Evolutionary conservation across 306 rosid species (phyloP).

Genomic region (Quercus suber): DNA sequence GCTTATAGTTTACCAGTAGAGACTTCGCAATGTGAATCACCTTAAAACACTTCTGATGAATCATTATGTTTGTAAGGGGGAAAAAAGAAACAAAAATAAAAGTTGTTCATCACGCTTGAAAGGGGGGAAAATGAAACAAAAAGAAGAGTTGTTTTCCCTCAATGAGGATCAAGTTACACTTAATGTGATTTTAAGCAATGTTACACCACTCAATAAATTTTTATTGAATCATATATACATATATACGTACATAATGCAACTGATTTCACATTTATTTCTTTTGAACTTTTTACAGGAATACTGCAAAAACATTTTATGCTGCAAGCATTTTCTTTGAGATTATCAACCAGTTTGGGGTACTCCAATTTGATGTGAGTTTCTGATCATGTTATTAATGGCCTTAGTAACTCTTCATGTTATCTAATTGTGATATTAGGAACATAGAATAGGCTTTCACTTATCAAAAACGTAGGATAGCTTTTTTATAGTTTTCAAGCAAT

Average conservation of each 20-base stretch:
- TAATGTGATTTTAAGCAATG: too few species aligned
- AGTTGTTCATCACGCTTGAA: neutral
- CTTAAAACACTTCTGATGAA: neutral
- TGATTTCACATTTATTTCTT: slow-evolving; percentile 13
- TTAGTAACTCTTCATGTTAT: neutral
- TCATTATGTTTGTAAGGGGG: neutral
- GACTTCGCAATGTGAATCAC: neutral
- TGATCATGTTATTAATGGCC: neutral
- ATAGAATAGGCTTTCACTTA: neutral
- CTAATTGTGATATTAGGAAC: slow-evolving; percentile 6
- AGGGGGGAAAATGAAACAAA: neutral
- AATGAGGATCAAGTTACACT: too few species aligned
- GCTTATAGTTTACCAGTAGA: too few species aligned
- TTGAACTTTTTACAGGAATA: slow-evolving; percentile 56
- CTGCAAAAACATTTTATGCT: slow-evolving; percentile 99
- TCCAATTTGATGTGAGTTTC: slow-evolving; percentile 88
- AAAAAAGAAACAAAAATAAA: neutral
- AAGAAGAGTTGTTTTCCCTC: neutral
- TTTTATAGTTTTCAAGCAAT: slow-evolving; percentile 15
- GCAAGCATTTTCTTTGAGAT: slow-evolving; percentile 99
- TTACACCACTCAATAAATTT: too few species aligned
- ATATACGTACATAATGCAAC: neutral
- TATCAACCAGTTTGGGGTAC: slow-evolving; percentile 76
- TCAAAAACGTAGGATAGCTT: too few species aligned
- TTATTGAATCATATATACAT: too few species aligned